A percentile compares a stretch with the other conserved stretches of the same genome.
Conservation (phyloP, 768 basidiomycete genomes). For the Mycena sanguinolenta region DNA sequence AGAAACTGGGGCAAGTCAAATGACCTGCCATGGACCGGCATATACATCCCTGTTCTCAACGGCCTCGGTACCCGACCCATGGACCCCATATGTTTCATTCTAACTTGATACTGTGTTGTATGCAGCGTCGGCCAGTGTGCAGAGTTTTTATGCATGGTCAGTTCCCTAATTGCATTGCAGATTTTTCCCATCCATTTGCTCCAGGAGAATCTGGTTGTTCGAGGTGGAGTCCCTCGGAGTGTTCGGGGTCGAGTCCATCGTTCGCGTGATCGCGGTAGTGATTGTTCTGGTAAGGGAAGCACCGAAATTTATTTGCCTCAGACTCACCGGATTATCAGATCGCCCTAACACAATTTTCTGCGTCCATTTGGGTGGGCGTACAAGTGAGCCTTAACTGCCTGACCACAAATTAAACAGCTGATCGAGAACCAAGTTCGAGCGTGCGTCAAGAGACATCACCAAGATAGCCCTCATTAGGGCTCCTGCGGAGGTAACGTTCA, state of each 20-base stretch:
- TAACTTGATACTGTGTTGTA: too few relatives aligned
- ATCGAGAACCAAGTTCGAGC: neutral
- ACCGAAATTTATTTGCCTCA: neutral
- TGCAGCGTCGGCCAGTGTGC: constrained; percentile 6
- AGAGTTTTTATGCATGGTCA: constrained; percentile 5
- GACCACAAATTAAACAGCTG: neutral
- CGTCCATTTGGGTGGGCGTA: constrained; percentile 6
- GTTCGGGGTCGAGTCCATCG: neutral
- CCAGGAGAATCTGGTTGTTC: constrained; percentile 12
- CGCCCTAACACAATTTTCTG: constrained; percentile 14
- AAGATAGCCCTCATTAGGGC: neutral
- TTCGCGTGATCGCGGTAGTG: neutral
- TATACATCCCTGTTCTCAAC: constrained; percentile 8
- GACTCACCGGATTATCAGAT: constrained; percentile 5
- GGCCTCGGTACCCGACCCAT: neutral
- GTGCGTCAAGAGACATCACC: constrained; percentile 10
- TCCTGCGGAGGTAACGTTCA: neutral
- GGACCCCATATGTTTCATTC: neutral
- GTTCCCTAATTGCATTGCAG: neutral
- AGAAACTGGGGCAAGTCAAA: neutral
- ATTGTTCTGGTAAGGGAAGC: neutral
- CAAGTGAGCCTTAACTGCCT: neutral
- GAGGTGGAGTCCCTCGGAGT: neutral
- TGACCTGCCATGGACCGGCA: neutral
- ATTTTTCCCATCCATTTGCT: neutral